These are phyloP conservation scores for Stentor coeruleus DNA, from an alignment of 73 alveolate species.

Conservation along the genomic window DNA sequence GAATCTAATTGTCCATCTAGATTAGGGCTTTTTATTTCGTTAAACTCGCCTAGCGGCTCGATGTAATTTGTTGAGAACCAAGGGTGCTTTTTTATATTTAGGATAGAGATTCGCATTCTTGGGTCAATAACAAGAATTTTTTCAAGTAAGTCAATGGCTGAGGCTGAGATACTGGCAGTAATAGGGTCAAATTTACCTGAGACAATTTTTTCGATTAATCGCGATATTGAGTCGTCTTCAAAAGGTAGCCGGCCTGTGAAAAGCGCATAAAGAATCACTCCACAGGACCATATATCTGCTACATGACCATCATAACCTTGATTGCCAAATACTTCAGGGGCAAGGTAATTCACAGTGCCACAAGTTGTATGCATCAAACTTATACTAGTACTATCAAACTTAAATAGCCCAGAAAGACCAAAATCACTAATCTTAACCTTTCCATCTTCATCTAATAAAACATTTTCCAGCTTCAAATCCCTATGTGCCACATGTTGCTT, in stretches of 20 bases:
- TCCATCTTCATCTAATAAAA: not conserved
- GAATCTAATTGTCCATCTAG: not conserved
- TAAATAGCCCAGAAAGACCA: not conserved
- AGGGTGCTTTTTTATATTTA: no score
- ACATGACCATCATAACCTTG: conserved; percentile 8
- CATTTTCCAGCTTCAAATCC: not conserved
- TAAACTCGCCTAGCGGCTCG: not conserved
- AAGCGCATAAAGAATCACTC: not conserved
- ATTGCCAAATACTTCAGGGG: not conserved
- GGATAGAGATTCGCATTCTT: no score
- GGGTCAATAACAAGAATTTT: no score
- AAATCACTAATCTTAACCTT: not conserved
- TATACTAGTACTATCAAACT: not conserved
- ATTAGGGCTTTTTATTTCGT: not conserved
- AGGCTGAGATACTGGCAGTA: no score
- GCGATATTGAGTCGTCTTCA: not conserved
- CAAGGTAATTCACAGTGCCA: not conserved
- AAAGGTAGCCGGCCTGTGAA: not conserved
- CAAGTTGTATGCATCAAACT: not conserved
- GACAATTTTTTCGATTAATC: not conserved
- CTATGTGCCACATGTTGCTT: not conserved
- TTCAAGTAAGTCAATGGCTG: no score
- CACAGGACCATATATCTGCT: conserved; percentile 14
- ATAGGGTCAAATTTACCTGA: not conserved
- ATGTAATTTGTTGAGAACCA: conserved; percentile 28